Evolutionary conservation across 148 eudicot species (phyloP), one percentile per base, ranked within the genome.

Genomic region (Chenopodium berlandieri): DNA sequence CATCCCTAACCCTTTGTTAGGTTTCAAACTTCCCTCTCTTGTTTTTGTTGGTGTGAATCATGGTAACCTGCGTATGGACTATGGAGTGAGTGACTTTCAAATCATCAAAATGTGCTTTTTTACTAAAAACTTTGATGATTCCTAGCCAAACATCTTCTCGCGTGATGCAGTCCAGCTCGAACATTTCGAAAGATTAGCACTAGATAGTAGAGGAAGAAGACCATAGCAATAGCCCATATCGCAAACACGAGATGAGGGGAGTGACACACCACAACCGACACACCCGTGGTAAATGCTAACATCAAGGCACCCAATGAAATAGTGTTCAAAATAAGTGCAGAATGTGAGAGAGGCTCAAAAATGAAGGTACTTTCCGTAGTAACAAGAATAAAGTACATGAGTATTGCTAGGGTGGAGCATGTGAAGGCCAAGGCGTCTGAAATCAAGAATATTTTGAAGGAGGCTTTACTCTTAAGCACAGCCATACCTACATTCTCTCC

Each of bases 401-500:
- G 44, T 19, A 79, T 71, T 11, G 81, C 81, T 1, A 70, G 14
- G 30, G 48, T 48, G 67, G 81, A 79, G 14, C 40, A 69, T 69
- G 64, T 20, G 23, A 79, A 79, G 75, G 81, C 81, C 4, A 70
- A 32, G 22, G 66, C 25, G 9, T 79, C 75, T 0, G 50, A 52
- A 60, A 70, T 11, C 50, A 79, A 52, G 75, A 79, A 79, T 22
- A 37, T 7, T 17, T 47, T 52, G 81, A 79, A 79, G 47, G 67
- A 12, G 1, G 75, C 2, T 14, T 70, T 50, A 23, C 32, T 52
- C 4, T 37, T 17, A 11, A 79, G 46, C 66, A 79, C 64, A 3
- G 81, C 75, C 12, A 9, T 27, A 40, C 79, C 79, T 25, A 76
- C 37, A 13, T 60, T 52, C 11, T 48, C 23, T 19, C 75, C 81